Evolutionary conservation across 768 basidiomycete genomes (phyloP).

Genomic region (Daedaleopsis nitida): DNA sequence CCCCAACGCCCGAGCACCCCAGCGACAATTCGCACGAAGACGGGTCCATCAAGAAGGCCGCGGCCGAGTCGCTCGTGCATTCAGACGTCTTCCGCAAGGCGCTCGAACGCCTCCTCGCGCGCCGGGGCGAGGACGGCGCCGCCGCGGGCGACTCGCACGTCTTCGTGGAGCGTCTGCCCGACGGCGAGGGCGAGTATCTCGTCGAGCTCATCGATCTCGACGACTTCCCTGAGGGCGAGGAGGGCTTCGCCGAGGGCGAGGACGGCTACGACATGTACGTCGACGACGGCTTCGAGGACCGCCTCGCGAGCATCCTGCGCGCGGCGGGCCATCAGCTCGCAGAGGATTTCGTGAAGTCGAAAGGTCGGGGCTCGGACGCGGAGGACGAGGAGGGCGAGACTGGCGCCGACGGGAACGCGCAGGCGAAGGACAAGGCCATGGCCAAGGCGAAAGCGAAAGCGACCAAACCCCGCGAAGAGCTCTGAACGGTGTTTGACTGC

Average conservation of each 20-base stretch:
- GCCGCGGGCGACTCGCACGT: slow-evolving; percentile 13
- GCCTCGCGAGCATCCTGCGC: slow-evolving; percentile 24
- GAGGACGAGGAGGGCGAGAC: not conserved
- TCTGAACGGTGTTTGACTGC: slow-evolving; percentile 10
- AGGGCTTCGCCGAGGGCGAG: slow-evolving; percentile 43
- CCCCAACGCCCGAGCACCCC: slow-evolving; percentile 12
- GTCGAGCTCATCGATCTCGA: slow-evolving; percentile 27
- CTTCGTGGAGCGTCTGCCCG: slow-evolving; percentile 22
- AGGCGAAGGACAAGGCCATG: slow-evolving; percentile 12
- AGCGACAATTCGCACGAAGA: not conserved
- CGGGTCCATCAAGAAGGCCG: not conserved
- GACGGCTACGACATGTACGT: slow-evolving; percentile 24
- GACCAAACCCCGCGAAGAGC: slow-evolving; percentile 26
- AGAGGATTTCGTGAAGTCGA: slow-evolving; percentile 16
- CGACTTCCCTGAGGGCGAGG: slow-evolving; percentile 49
- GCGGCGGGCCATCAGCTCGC: slow-evolving; percentile 16
- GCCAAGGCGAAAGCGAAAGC: slow-evolving; percentile 13
- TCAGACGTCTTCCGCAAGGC: slow-evolving; percentile 22
- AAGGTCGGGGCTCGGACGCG: slow-evolving; percentile 1
- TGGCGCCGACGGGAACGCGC: not conserved
- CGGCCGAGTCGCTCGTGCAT: slow-evolving; percentile 1
- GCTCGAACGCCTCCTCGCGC: slow-evolving; percentile 25
- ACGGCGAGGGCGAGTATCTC: slow-evolving; percentile 28
- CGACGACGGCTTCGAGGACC: slow-evolving; percentile 9
- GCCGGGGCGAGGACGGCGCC: slow-evolving; percentile 9